Percentiles rank a stretch among this genome's conserved stretches.
phyloP scores from a whole-genome alignment of 2,329 filamentous ascomycete species.

The Pseudogymnoascus sp. region DNA sequence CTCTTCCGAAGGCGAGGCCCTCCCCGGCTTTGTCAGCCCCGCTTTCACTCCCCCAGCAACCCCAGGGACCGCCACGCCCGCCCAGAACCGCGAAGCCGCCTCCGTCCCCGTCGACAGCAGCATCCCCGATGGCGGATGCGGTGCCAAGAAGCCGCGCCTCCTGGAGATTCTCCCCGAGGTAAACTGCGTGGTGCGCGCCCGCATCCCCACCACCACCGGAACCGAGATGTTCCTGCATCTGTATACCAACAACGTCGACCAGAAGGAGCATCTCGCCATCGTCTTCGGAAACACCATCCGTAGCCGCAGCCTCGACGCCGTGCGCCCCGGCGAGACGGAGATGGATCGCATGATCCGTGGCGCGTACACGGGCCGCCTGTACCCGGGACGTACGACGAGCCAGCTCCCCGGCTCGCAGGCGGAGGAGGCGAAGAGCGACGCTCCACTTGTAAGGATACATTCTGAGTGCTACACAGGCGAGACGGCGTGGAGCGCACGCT shows the following conservation, averaged over 20 bases:
- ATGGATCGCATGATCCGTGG: constrained; percentile 89
- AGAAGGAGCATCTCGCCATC: constrained; percentile 93
- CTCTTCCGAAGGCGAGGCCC: constrained; percentile 12
- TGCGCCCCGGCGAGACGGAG: constrained; percentile 70
- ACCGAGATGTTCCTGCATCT: constrained; percentile 96
- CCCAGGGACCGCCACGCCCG: constrained; percentile 50
- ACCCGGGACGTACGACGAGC: constrained; percentile 67
- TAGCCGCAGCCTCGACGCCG: constrained; percentile 62
- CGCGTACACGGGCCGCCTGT: constrained; percentile 82
- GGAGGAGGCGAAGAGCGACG: constrained; percentile 18
- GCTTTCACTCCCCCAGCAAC: constrained; percentile 70
- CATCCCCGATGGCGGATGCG: constrained; percentile 47
- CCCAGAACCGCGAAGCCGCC: constrained; percentile 24
- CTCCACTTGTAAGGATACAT: constrained; percentile 87
- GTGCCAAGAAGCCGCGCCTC: constrained; percentile 60
- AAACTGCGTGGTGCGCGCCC: constrained; percentile 87
- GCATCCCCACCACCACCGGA: constrained; percentile 85
- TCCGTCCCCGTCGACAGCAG: constrained; percentile 51
- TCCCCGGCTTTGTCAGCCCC: constrained; percentile 62
- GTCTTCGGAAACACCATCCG: constrained; percentile 88
- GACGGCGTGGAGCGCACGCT: constrained; percentile 95
- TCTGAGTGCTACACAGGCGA: constrained; percentile 98
- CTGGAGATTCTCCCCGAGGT: constrained; percentile 73
- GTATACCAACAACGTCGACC: constrained; percentile 87
- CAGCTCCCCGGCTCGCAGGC: constrained; percentile 12